These are phyloP conservation scores for Basipetospora chlamydospora DNA, from an alignment of 2,329 filamentous ascomycete genomes.

Conservation along the genomic window DNA sequence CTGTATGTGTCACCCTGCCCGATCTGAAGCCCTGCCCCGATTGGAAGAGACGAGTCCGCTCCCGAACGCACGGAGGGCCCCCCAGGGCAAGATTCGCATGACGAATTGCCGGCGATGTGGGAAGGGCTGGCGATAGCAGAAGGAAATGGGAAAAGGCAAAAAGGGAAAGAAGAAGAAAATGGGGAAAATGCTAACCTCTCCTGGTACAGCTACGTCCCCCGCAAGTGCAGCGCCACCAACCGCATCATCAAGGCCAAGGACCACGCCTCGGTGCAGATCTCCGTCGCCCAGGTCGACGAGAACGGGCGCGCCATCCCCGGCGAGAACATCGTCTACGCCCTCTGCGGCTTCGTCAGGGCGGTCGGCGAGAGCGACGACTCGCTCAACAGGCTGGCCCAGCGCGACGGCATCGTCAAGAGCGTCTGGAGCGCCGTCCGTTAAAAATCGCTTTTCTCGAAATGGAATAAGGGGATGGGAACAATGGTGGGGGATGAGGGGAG, in stretches of 20 bases:
- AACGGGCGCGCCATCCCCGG: slow-evolving; percentile 85
- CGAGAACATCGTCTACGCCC: slow-evolving; percentile 94
- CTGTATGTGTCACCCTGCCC: slow-evolving; percentile 50
- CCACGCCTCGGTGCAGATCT: slow-evolving; percentile 96
- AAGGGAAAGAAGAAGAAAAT: neutral
- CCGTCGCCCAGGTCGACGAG: slow-evolving; percentile 96
- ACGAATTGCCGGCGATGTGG: too few relatives aligned
- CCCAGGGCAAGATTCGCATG: too few relatives aligned
- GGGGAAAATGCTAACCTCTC: slow-evolving; percentile 15
- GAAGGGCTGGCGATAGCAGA: too few relatives aligned
- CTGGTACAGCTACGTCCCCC: slow-evolving; percentile 71
- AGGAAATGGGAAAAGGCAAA: neutral
- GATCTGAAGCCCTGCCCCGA: neutral
- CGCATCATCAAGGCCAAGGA: slow-evolving; percentile 99
- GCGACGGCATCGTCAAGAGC: slow-evolving; percentile 90
- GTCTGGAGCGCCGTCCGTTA: slow-evolving; percentile 76
- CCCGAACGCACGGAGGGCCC: too few relatives aligned
- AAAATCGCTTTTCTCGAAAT: slow-evolving; percentile 12
- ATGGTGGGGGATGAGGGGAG: neutral
- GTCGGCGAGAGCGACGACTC: slow-evolving; percentile 97
- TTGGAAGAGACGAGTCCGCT: too few relatives aligned
- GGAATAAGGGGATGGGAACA: neutral
- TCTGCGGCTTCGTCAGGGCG: slow-evolving; percentile 93
- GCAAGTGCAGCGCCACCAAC: slow-evolving; percentile 98
- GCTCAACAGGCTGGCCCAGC: slow-evolving; percentile 88